phyloP scores from a whole-genome alignment of 495 filamentous ascomycete species.

The Melanomma pulvis-pyrius region DNA sequence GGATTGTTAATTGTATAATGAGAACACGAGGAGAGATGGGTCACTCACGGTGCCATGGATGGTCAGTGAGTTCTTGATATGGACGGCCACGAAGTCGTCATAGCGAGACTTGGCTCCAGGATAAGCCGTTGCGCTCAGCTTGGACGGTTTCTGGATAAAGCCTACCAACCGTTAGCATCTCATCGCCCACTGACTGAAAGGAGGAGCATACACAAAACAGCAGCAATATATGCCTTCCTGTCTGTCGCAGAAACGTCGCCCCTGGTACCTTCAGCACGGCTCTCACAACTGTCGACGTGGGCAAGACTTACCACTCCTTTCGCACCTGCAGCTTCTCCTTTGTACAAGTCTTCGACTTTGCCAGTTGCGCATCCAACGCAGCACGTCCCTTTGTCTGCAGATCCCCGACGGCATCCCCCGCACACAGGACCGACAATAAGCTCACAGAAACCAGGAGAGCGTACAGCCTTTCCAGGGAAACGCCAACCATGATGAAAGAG shows the following conservation, averaged over 20 bases:
- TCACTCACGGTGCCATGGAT: slow-evolving; percentile 36
- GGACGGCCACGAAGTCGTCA: slow-evolving; percentile 36
- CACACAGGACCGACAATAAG: slow-evolving; percentile 7
- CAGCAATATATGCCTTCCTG: slow-evolving; percentile 35
- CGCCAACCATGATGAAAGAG: slow-evolving; percentile 12
- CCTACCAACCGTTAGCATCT: neutral
- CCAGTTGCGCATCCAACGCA: slow-evolving; percentile 46
- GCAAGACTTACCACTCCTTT: slow-evolving; percentile 52
- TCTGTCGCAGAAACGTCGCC: slow-evolving; percentile 30
- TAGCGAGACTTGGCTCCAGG: slow-evolving; percentile 35
- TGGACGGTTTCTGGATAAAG: slow-evolving; percentile 28
- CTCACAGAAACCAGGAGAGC: slow-evolving; percentile 21
- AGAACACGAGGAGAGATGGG: neutral
- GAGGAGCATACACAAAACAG: slow-evolving; percentile 26
- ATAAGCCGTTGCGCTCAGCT: slow-evolving; percentile 20
- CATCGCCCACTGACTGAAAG: neutral
- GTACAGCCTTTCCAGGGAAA: slow-evolving; percentile 15
- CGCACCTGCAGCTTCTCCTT: slow-evolving; percentile 52
- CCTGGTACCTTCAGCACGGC: slow-evolving; percentile 15
- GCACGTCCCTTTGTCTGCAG: slow-evolving; percentile 50
- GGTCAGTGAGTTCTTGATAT: slow-evolving; percentile 33
- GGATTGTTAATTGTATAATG: neutral
- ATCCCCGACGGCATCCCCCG: slow-evolving; percentile 50
- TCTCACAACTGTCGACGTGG: neutral
- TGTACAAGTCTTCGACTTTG: slow-evolving; percentile 53